Evolutionary conservation across 2,329 filamentous ascomycete genomes (phyloP).

Genomic region (Aspergillus novoparasiticus): DNA sequence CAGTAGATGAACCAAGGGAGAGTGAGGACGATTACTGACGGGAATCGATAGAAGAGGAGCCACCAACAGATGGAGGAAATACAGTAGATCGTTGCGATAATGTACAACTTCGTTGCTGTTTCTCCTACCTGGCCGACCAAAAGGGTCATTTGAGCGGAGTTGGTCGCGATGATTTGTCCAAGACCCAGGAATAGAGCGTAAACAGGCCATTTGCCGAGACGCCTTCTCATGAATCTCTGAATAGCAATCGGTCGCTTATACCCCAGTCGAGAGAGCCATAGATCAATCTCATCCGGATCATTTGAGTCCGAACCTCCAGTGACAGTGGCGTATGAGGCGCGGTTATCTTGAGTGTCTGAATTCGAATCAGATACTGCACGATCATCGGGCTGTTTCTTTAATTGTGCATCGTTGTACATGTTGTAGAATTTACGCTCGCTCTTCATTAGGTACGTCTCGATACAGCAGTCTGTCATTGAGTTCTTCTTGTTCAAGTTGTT

Average conservation of each 20-base stretch:
- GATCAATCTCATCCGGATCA: slow-evolving; percentile 47
- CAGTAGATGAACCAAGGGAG: slow-evolving; percentile 66
- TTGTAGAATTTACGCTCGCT: slow-evolving; percentile 70
- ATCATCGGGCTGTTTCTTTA: slow-evolving; percentile 42
- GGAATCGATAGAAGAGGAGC: slow-evolving; percentile 60
- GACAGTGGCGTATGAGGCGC: slow-evolving; percentile 22
- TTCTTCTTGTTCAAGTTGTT: slow-evolving; percentile 58
- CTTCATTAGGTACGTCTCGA: slow-evolving; percentile 65
- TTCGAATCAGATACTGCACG: neutral
- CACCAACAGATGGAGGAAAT: slow-evolving; percentile 64
- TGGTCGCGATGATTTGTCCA: slow-evolving; percentile 65
- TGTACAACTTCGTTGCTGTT: slow-evolving; percentile 61
- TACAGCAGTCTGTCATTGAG: slow-evolving; percentile 62
- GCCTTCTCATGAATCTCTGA: slow-evolving; percentile 57
- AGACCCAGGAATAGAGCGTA: slow-evolving; percentile 65
- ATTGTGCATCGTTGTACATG: slow-evolving; percentile 59
- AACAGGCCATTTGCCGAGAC: slow-evolving; percentile 64
- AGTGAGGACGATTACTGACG: slow-evolving; percentile 60
- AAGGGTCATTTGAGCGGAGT: slow-evolving; percentile 69
- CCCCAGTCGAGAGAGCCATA: slow-evolving; percentile 58
- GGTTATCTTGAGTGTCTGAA: slow-evolving; percentile 1
- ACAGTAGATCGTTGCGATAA: slow-evolving; percentile 62
- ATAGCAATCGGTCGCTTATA: slow-evolving; percentile 60
- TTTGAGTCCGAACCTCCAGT: slow-evolving; percentile 31
- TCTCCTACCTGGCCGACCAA: slow-evolving; percentile 66